Percentiles rank a stretch among this genome's conserved stretches.
Evolutionary conservation across 306 rosid species (phyloP).

Genomic region (Cicer cuneatum): DNA sequence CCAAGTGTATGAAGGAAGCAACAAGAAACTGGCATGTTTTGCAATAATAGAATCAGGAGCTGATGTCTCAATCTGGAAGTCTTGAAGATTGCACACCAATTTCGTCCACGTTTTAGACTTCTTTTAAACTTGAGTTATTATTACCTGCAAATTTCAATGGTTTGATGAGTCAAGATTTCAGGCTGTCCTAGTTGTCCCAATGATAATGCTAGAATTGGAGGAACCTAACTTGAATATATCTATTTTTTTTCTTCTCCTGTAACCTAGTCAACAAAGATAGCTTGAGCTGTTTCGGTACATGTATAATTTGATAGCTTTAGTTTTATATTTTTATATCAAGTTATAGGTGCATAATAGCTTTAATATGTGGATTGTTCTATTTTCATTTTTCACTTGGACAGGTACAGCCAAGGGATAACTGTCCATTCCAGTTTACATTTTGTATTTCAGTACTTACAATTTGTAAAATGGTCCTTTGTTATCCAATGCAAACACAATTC

Average conservation of each 20-base stretch:
- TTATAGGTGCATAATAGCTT: slow-evolving; percentile 6
- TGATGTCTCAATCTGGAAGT: slow-evolving; percentile 15
- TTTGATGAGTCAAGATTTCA: slow-evolving; percentile 38
- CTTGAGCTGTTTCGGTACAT: slow-evolving; percentile 10
- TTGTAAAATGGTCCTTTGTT: background rate
- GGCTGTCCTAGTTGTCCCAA: slow-evolving; percentile 17
- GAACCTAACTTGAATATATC: slow-evolving; percentile 29
- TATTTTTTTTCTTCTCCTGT: background rate
- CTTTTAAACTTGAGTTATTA: background rate
- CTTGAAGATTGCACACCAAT: slow-evolving; percentile 22
- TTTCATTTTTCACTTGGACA: background rate
- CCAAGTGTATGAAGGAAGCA: slow-evolving; percentile 50
- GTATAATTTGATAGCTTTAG: slow-evolving; percentile 18
- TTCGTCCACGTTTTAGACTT: slow-evolving; percentile 18
- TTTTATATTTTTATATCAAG: background rate
- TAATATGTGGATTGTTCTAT: background rate
- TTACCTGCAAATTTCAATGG: slow-evolving; percentile 24
- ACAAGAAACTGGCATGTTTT: slow-evolving; percentile 21
- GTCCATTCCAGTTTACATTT: background rate
- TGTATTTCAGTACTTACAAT: background rate
- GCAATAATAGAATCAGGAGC: slow-evolving; percentile 21
- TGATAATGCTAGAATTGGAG: slow-evolving; percentile 23
- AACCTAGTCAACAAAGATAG: background rate
- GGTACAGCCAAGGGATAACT: background rate
- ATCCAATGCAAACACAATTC: background rate